Evolutionary conservation across 1,139 yeast genomes (phyloP), one percentile per base, ranked within the genome.

Genomic region (Candida sp.): DNA sequence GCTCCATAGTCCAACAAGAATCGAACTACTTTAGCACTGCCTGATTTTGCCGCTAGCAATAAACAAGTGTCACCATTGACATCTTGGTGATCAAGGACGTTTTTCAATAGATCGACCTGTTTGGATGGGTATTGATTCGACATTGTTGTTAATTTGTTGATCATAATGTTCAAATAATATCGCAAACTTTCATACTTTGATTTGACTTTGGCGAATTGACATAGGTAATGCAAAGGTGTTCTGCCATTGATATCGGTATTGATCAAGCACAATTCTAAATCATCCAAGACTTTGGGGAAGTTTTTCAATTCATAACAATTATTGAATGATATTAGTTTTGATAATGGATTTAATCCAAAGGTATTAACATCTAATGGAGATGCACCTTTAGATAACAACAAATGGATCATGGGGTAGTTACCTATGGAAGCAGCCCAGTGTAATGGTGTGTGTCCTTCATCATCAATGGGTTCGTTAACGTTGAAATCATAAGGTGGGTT

Each of bases 381-480:
- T 2, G 96, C 96, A 5, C 93, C 90, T 50, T 82, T 79, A 40
- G 79, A 67, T 21, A 90, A 62, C 22, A 93, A 65, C 21, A 88
- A 68, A 51, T 84, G 87, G 42, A 90, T 81, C 60, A 91, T 76
- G 36, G 79, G 79, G 43, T 82, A 67, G 52, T 87, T 84, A 6
- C 97, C 97, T 73, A 93, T 85, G 0, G 98, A 90, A 8, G 96
- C 82, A 0, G 98, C 97, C 99, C 99, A 93, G 61, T 93, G 98
- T 51, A 93, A 76, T 1, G 97, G 90, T 0, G 97, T 87, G 56
- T 93, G 97, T 0, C 97, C 97, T 63, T 93, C 98, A 52, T 88
- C 95, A 57, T 93, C 99, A 38, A 93, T 88, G 5, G 91, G 81
- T 49, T 82, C 91, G 64, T 91, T 88, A 49, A 90, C 82, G 55